Evolutionary conservation across 495 filamentous ascomycete species (phyloP), one percentile per base, ranked within the genome.

Genomic region (Daldinia loculata): DNA sequence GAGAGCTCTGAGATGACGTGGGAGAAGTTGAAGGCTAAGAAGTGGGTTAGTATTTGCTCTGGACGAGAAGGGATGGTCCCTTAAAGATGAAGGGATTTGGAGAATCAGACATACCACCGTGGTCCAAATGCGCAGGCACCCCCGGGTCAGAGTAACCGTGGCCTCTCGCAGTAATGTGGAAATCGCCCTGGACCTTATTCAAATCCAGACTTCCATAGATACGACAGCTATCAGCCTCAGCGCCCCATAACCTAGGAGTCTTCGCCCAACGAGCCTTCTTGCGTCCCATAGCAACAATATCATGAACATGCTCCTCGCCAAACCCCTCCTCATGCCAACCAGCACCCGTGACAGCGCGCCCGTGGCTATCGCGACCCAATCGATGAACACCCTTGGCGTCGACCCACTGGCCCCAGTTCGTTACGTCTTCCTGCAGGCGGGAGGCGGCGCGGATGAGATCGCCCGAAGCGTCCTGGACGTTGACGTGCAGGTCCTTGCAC

Each of bases 141-240:
- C 87, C 82, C 66, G 88, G 82, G 76, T 95, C 92, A 72, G 84
- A 84, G 80, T 99, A 99, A 9, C 95, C 95, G 81, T 99, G 96
- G 0, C 95, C 95, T 58, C 94, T 80, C 2, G 96, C 96, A 12
- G 95, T 99, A 73, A 99, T 96, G 76, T 99, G 95, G 76, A 99
- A 98, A 80, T 99, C 95, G 0, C 96, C 95, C 79, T 97, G 94
- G 55, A 99, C 95, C 79, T 95, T 97, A 75, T 98, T 98, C 45
- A 94, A 86, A 76, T 95, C 92, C 71, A 99, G 79, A 66, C 89
- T 95, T 1, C 95, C 95, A 75, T 87, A 99, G 56, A 99, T 90
- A 39, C 95, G 85, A 81, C 95, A 99, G 82, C 82, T 93, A 81
- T 82, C 85, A 43, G 64, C 69, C 66, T 72, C 70, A 1, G 85